These are phyloP conservation scores for Cytospora mali DNA, from an alignment of 2,329 filamentous ascomycete genomes.

Conservation along the genomic window DNA sequence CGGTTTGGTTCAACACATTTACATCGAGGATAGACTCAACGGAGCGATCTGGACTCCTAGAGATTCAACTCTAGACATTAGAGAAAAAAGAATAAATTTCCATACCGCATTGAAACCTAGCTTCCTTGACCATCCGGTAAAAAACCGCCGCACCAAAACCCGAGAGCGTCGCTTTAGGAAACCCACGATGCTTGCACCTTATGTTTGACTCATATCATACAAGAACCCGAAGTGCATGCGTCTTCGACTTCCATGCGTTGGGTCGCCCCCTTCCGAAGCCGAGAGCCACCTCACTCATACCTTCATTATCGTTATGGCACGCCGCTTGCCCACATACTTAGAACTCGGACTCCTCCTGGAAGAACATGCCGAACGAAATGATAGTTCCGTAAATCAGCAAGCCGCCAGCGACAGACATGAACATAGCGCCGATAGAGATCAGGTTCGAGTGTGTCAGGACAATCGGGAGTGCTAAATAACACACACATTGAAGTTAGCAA, in stretches of 20 bases:
- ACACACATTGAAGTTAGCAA: slow-evolving; percentile 8
- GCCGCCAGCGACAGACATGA: slow-evolving; percentile 93
- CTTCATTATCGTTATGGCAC: not conserved
- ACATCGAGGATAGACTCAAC: slow-evolving; percentile 31
- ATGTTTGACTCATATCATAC: slow-evolving; percentile 16
- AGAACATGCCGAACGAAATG: slow-evolving; percentile 97
- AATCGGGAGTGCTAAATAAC: slow-evolving; percentile 84
- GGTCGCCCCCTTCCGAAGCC: slow-evolving; percentile 4
- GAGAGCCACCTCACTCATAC: not conserved
- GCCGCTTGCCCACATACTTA: slow-evolving; percentile 47
- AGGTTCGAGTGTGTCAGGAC: slow-evolving; percentile 85
- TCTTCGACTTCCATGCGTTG: slow-evolving; percentile 8
- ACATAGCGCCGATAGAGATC: slow-evolving; percentile 82
- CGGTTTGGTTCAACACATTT: slow-evolving; percentile 28
- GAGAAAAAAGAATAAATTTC: slow-evolving; percentile 15
- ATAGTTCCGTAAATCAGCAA: slow-evolving; percentile 97
- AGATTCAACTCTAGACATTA: slow-evolving; percentile 20
- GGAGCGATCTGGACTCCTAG: slow-evolving; percentile 19
- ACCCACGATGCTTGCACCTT: slow-evolving; percentile 8
- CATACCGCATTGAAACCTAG: slow-evolving; percentile 16
- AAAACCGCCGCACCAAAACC: slow-evolving; percentile 11
- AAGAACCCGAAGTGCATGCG: not conserved
- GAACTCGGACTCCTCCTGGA: slow-evolving; percentile 96
- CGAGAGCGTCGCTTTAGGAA: slow-evolving; percentile 12
- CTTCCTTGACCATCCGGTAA: slow-evolving; percentile 5